phyloP scores from a whole-genome alignment of 1,139 yeast genomes.

The Saccharomyces hybrid region DNA sequence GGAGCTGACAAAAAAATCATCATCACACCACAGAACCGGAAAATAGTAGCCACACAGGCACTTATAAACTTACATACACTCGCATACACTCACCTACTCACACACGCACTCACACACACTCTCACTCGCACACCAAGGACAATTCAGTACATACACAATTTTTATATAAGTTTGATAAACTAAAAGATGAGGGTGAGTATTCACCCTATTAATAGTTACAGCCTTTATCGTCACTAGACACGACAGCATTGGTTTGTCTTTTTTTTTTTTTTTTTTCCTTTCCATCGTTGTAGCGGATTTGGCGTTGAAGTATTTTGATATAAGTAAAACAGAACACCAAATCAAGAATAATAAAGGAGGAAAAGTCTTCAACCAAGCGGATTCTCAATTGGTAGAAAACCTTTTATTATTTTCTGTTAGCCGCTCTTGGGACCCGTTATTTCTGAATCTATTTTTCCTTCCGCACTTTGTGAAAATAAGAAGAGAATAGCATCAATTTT shows the following conservation, averaged over 20 bases:
- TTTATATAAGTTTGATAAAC: not conserved
- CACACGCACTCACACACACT: not conserved
- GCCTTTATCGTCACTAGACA: not conserved
- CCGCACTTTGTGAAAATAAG: not conserved
- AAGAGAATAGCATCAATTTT: not conserved
- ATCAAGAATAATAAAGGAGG: not conserved
- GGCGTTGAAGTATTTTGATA: not conserved
- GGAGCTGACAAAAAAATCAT: slow-evolving; percentile 6
- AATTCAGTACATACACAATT: not conserved
- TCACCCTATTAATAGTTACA: not conserved
- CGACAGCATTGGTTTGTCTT: not conserved
- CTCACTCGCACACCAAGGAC: not conserved
- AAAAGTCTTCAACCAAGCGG: not conserved
- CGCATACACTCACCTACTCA: not conserved
- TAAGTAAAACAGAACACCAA: not conserved
- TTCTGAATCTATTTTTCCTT: not conserved
- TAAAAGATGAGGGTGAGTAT: not conserved
- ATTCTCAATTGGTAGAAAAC: not conserved
- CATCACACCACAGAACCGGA: not conserved
- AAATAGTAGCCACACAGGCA: not conserved
- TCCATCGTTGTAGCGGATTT: not conserved
- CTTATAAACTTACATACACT: not conserved
- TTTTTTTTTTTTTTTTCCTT: not conserved
- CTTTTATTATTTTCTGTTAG: not conserved
- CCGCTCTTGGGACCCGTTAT: not conserved